Base-by-base conservation (phyloP, 2,329 filamentous ascomycete genomes). In the Neopestalotiopsis sp. region DNA sequence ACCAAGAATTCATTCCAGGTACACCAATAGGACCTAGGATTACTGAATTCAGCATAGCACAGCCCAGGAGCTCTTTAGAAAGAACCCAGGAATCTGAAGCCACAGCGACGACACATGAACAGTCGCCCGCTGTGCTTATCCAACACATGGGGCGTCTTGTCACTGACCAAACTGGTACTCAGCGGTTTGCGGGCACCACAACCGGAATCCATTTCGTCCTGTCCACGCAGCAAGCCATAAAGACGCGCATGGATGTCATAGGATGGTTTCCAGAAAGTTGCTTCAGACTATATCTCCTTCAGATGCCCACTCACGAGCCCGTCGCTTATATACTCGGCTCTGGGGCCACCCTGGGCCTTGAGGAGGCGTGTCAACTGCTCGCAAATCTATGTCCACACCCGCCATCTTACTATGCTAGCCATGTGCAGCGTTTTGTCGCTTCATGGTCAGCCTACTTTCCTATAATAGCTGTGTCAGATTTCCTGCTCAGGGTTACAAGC, bases 151-250 rank as follows among this genome's bases (percentile, higher is more conserved):
- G 58, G 20, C 58, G 58, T 9, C 38, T 63, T 14, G 59, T 68
- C 7, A 30, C 45, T 14, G 66, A 68, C 17, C n/a, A 42, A 12
- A 57, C 30, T 5, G 66, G 66, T 14, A 32, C 62, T 7, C 58
- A 62, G n/a, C 38, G 40, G 14, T 68, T 68, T 40, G 66, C 66
- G n/a, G 66, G 66, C 38, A 64, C 66, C 12, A 68, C 66, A 13
- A 68, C 66, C 3, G 66, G 66, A 10, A 59, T 68, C 28, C 66
- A 62, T 32, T 68, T 68, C 59, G 40, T 68, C 38, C 59, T 68
- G 5, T 63, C 66, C 12, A 59, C 53, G 14, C 66, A 68, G 28
- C 34, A 63, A 28, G 59, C 66, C 6, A 28, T 62, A 6, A 38
- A 62, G 59, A 34, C n/a, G 20, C 30, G 34, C n/a, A 34, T 28